Evolutionary conservation across 2,329 filamentous ascomycete species (phyloP), one percentile per base, ranked within the genome.

Genomic region (Juglanconis oblonga): DNA sequence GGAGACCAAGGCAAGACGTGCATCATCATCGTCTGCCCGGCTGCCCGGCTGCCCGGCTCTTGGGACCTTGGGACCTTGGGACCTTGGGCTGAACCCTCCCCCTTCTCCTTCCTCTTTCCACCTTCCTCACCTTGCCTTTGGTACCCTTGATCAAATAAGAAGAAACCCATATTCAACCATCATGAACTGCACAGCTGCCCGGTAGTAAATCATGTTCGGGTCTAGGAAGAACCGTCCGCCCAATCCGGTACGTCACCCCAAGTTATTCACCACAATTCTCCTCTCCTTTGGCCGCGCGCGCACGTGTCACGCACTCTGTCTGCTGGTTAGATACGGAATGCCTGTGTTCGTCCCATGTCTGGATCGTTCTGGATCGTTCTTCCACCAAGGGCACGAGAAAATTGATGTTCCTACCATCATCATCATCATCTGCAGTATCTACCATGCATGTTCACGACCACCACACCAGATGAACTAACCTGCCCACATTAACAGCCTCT

Each of bases 401-500:
- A 24, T 24, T 24, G 24, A 24, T 24, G n/a, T 42, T 14, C 38
- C 38, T 42, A 42, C 38, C 38, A 42, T 42, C 10, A 13, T 24
- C 24, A 38, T 38, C 35, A 24, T 24, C 35, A 38, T 38, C 35
- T 38, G 35, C 35, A 7, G 8, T 38, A 7, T 38, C 35, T 38
- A 11, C 35, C 24, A 24, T 24, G 24, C 24, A 24, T 42, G 40
- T 13, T 13, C 40, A 42, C 40, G 10, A 42, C 11, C 35, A 42
- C 40, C 52, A 35, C 14, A 17, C 10, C 49, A 42, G n/a, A 13
- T 57, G 36, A n/a, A 17, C 54, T 32, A 29, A 36, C 36, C 57
- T 54, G 64, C 57, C 38, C 48, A 47, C 53, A 54, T 62, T 44
- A 47, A 65, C 75, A 91, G 87, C 84, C 86, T 65, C 77, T 87